Evolutionary conservation across 208 protist genomes (phyloP).

Genomic region (Leishmania major): DNA sequence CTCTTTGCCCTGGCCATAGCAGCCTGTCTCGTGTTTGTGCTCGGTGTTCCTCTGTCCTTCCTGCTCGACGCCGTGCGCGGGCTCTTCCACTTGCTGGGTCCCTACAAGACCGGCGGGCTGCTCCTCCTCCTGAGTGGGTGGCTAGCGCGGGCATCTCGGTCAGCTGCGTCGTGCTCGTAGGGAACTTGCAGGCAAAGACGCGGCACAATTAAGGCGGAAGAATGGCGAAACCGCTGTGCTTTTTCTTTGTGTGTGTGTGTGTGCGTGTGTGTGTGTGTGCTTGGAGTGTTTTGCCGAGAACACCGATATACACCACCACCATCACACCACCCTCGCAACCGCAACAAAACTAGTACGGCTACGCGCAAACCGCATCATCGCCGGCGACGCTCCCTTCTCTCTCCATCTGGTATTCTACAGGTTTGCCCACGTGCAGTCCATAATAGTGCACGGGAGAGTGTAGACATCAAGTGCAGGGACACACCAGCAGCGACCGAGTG

Average conservation of each 20-base stretch:
- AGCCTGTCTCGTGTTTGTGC: slow-evolving; percentile 31
- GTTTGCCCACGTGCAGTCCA: neutral
- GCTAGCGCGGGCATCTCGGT: slow-evolving; percentile 20
- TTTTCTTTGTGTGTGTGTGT: too few species aligned
- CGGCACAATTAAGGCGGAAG: neutral
- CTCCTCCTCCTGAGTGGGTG: slow-evolving; percentile 39
- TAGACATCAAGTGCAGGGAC: neutral
- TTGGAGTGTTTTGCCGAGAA: neutral
- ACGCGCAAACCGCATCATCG: neutral
- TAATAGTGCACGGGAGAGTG: neutral
- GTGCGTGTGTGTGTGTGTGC: too few species aligned
- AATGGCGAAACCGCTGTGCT: neutral
- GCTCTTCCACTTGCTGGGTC: slow-evolving; percentile 69
- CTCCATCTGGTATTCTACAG: neutral
- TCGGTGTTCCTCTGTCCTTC: slow-evolving; percentile 54
- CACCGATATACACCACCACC: neutral
- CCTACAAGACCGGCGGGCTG: slow-evolving; percentile 41
- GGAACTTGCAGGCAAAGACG: neutral
- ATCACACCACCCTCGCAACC: neutral
- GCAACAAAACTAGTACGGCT: neutral
- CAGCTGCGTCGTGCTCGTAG: slow-evolving; percentile 26
- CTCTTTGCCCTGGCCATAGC: slow-evolving; percentile 29
- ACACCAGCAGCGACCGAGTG: neutral
- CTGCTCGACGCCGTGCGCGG: slow-evolving; percentile 50
- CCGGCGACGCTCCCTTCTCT: neutral